Evolutionary conservation across 805 yeast genomes (phyloP).

Genomic region (Kazachstania taianensis): DNA sequence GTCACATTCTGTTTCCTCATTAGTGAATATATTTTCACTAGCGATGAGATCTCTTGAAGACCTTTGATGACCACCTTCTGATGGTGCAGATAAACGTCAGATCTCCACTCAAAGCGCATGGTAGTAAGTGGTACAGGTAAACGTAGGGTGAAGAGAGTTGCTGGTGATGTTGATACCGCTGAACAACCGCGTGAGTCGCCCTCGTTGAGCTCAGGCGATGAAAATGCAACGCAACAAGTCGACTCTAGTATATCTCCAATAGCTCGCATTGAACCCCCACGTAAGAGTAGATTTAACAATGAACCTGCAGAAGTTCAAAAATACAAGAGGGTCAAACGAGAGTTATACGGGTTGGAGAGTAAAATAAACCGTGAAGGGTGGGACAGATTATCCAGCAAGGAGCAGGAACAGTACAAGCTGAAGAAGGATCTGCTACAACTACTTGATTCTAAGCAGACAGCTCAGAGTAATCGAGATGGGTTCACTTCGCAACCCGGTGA

Average conservation of each 20-base stretch:
- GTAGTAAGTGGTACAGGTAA: constrained; percentile 1
- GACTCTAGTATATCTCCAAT: neutral
- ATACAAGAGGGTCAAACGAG: constrained; percentile 34
- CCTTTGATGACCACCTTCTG: too few relatives aligned
- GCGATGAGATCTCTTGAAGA: too few relatives aligned
- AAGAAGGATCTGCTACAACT: constrained; percentile 41
- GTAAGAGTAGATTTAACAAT: constrained; percentile 7
- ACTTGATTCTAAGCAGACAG: constrained; percentile 15
- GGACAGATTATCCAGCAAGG: constrained; percentile 39
- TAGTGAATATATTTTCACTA: too few relatives aligned
- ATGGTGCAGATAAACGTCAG: too few relatives aligned
- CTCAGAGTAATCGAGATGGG: constrained; percentile 24
- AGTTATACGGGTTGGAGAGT: constrained; percentile 39
- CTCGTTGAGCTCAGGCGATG: too few relatives aligned
- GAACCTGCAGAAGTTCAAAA: constrained; percentile 25
- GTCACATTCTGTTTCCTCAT: too few relatives aligned
- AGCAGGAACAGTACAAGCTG: constrained; percentile 40
- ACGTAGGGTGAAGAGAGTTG: constrained; percentile 3
- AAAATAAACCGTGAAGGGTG: constrained; percentile 45
- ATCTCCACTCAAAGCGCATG: too few relatives aligned
- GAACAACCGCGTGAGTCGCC: too few relatives aligned
- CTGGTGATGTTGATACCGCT: too few relatives aligned
- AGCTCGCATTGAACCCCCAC: neutral
- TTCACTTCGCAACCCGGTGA: constrained; percentile 52
- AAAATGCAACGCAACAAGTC: too few relatives aligned